Evolutionary conservation across 805 yeast genomes (phyloP).

Genomic region (Suhomyces prunicola): DNA sequence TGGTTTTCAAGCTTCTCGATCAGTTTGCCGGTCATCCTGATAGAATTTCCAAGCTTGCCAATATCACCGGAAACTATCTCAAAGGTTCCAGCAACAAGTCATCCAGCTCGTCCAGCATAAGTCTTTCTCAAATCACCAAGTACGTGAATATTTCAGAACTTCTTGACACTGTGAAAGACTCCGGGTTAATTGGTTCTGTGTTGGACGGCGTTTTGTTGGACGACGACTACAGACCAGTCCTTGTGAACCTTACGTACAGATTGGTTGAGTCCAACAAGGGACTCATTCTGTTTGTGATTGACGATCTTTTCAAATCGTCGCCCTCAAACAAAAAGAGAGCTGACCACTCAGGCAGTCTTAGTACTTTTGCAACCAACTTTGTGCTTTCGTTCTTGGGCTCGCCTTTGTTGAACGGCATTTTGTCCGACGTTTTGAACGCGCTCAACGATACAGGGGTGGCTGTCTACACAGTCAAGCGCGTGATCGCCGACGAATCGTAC

Average conservation of each 20-base stretch:
- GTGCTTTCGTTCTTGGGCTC: conserved; percentile 28
- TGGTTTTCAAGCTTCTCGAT: conserved; percentile 35
- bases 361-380: conserved; percentile 26
- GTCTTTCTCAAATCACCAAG: conserved; percentile 3
- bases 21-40: conserved; percentile 29
- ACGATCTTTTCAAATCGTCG: conserved; percentile 5
- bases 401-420: conserved; percentile 19
- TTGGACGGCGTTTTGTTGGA: conserved; percentile 40
- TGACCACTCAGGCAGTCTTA: conserved; percentile 20
- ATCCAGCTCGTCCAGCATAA: neutral
- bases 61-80: conserved; percentile 25
- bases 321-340: conserved; percentile 9
- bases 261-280: conserved; percentile 31
- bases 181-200: conserved; percentile 33
- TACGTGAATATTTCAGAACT: conserved; percentile 20
- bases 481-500: conserved; percentile 33
- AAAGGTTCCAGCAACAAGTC: conserved; percentile 2
- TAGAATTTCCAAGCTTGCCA: conserved; percentile 27
- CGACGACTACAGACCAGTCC: conserved; percentile 26
- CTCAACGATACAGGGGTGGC: conserved; percentile 41
- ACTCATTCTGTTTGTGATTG: conserved; percentile 14
- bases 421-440: conserved; percentile 28
- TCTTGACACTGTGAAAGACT: conserved; percentile 21
- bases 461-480: conserved; percentile 34
- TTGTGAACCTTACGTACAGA: conserved; percentile 30